phyloP scores from a whole-genome alignment of 495 filamentous ascomycete species.

The Xylaria scruposa region DNA sequence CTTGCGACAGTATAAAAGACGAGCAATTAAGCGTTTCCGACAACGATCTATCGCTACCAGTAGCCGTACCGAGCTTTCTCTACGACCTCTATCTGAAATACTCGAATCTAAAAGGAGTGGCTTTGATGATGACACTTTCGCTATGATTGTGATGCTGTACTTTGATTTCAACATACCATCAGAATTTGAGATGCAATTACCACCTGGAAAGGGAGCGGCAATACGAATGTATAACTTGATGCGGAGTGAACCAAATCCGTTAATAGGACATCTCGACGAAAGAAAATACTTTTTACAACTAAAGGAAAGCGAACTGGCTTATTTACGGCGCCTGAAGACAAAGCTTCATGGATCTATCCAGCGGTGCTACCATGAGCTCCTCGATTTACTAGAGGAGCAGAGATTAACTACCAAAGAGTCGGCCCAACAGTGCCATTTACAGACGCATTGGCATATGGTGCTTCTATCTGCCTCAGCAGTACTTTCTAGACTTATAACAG shows the following conservation, averaged over 20 bases:
- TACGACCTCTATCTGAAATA: not conserved
- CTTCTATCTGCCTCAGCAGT: not conserved
- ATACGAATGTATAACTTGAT: too few species aligned
- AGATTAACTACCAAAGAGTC: not conserved
- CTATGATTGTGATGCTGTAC: not conserved
- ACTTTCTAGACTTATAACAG: not conserved
- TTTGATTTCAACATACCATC: not conserved
- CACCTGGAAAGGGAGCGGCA: not conserved
- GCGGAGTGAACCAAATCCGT: not conserved
- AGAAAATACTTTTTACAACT: not conserved
- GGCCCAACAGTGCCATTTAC: not conserved
- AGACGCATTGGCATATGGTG: not conserved
- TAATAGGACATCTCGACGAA: not conserved
- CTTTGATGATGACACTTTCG: not conserved
- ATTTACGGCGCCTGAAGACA: not conserved
- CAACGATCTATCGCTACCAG: not conserved
- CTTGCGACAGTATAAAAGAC: not conserved
- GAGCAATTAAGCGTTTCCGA: not conserved
- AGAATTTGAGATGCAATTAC: not conserved
- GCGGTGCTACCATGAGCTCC: not conserved
- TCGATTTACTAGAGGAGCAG: not conserved
- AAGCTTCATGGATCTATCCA: not conserved
- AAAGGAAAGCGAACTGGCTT: not conserved
- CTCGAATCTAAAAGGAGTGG: not conserved
- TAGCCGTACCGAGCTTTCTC: not conserved